Base-by-base conservation (phyloP, 345 rosid genomes). In the Syzygium aqueum region DNA sequence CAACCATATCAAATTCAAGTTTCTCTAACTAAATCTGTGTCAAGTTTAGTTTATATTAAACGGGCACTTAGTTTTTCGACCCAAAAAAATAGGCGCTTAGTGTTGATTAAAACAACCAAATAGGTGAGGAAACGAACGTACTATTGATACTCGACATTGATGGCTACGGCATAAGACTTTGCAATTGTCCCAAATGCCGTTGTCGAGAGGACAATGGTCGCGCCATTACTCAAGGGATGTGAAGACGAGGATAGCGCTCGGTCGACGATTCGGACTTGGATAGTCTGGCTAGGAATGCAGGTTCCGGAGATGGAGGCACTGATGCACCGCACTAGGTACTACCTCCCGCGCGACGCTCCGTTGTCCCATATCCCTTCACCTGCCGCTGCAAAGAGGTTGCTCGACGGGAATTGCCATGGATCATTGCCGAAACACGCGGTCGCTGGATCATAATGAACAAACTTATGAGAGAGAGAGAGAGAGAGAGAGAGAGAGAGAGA, bases 321-420 rank as follows among this genome's bases (percentile, higher is more conserved):
- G 11, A 93, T 90, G 90, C 96, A 94, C 22, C 93, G 13, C 3
- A 94, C 92, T 73, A 85, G 7, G 61, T 93, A 94, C n/a, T 51
- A 88, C 88, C 94, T 86, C 52, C 95, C 95, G 4, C 96, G 93
- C 8, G 92, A 84, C 5, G 91, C 95, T 0, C 95, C 96, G 54
- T 92, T 92, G 87, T 94, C 95, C 95, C 96, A 93, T 85, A 93
- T 23, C 28, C 93, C 92, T 6, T 92, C 93, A 0, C 94, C 93
- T 0, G 92, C 95, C 2, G 93, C 94, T 10, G 89, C 95, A 46
- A 94, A 94, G 77, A 89, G 78, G 84, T 88, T 90, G 92, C 77
- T 89, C 3, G 93, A 28, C 3, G 95, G 96, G 46, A 93, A 93
- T 52, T 90, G 89, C 5, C 93, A 77, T 5, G 22, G 14, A 10